Conservation (phyloP, 2,329 filamentous ascomycete genomes). For the Nemania sp. region DNA sequence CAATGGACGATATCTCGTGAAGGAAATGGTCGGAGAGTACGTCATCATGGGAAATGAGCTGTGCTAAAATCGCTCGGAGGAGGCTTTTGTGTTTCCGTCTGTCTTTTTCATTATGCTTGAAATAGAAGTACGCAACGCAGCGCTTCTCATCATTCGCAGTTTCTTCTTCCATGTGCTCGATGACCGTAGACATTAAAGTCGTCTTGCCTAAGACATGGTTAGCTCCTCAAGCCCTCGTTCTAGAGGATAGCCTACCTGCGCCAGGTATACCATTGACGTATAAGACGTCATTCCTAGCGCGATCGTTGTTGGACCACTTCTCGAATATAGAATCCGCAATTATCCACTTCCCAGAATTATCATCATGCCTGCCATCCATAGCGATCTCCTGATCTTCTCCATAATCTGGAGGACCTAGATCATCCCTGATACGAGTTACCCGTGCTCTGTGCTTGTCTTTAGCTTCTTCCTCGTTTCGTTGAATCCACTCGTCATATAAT, state of each 20-base stretch:
- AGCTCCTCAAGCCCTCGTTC: background rate
- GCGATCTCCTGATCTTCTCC: no score
- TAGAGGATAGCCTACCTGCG: conserved; percentile 7
- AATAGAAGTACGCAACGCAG: conserved; percentile 33
- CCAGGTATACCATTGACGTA: conserved; percentile 26
- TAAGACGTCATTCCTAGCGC: background rate
- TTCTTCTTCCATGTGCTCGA: conserved; percentile 2
- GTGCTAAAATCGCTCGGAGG: conserved; percentile 27
- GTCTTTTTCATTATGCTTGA: conserved; percentile 24
- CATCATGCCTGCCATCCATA: no score
- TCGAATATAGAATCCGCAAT: no score
- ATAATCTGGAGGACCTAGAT: no score
- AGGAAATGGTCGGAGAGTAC: conserved; percentile 22
- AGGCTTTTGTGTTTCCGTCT: conserved; percentile 21
- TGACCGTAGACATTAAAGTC: conserved; percentile 5
- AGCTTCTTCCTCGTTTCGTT: no score
- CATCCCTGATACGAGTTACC: no score
- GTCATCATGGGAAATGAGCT: conserved; percentile 21
- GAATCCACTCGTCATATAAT: no score
- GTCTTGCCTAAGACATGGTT: conserved; percentile 16
- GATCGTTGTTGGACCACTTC: no score
- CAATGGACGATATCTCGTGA: conserved; percentile 5
- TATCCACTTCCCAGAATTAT: no score
- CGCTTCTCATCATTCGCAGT: background rate
- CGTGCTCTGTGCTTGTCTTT: no score